These are phyloP conservation scores for Discostella stelligeroides DNA, from an alignment of 108 stramenopile genomes.

Conservation along the genomic window DNA sequence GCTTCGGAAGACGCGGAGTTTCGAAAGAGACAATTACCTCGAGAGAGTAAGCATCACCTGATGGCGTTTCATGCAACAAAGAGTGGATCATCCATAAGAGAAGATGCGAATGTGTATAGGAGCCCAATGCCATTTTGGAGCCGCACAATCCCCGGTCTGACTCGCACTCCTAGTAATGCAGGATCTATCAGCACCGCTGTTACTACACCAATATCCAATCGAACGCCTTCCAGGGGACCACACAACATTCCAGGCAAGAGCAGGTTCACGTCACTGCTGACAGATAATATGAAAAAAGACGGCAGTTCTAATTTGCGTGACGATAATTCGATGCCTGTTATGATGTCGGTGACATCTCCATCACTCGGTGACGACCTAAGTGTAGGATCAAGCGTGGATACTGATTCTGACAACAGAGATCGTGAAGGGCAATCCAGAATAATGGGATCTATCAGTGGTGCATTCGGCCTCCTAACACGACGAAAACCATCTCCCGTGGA, in stretches of 20 bases:
- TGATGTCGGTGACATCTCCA: constrained; percentile 22
- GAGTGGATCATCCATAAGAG: constrained; percentile 28
- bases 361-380: constrained; percentile 54
- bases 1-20: constrained; percentile 7
- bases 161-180: constrained; percentile 34
- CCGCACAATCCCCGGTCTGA: constrained; percentile 11
- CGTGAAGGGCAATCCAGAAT: constrained; percentile 39
- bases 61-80: constrained; percentile 56
- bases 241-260: constrained; percentile 1
- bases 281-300: not conserved
- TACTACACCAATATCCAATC: constrained; percentile 45
- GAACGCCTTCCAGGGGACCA: constrained; percentile 33
- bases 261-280: constrained; percentile 1
- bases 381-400: constrained; percentile 50
- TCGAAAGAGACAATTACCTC: not conserved
- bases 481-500: constrained; percentile 44
- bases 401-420: constrained; percentile 10
- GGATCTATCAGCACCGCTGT: constrained; percentile 48
- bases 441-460: constrained; percentile 80
- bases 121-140: constrained; percentile 4
- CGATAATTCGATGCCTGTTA: constrained; percentile 3
- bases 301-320: not conserved
- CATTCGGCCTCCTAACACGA: constrained; percentile 72
- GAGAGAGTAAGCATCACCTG: constrained; percentile 45
- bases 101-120: not conserved